Base-by-base conservation (phyloP, 2,329 filamentous ascomycete species). In the Sarocladium brachiariae region DNA sequence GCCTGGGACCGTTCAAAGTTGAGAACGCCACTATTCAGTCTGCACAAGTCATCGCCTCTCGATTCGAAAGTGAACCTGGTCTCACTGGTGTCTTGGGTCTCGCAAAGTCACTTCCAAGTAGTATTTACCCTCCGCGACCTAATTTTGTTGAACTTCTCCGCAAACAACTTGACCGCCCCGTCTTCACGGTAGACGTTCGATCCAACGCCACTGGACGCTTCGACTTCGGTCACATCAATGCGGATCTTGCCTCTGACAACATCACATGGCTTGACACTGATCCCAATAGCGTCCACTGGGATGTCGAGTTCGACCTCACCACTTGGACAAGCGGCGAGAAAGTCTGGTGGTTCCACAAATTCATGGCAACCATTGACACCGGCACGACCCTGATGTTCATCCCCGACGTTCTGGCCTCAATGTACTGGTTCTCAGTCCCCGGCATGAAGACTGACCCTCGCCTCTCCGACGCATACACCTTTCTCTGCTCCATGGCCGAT, bases 301-400 rank as follows among this genome's bases (percentile, higher is more conserved):
- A 78, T 31, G 57, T 70, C 46, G 58, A 62, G 10, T 84, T 85
- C 62, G 67, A 75, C 38, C 62, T 76, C 24, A 80, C 61, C 6
- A 56, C 62, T 2, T 69, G 67, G 62, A 49, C 31, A 2, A 59
- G 60, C 18, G 52, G 84, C 31, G 73, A 84, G 61, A 74, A 60
- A 51, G 70, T 72, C 19, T 73, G 85, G 52, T 67, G 65, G 45
- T 73, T 66, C 54, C 76, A 69, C 39, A 57, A 59, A 16, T 73
- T 75, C 57, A 66, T 68, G 24, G 77, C 81, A 43, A 83, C 86
- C 51, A 73, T 80, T 24, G 85, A 89, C 65, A 88, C 85, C 2
- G 84, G 84, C 21, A 86, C 83, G 3, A 82, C 83, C 1, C 70
- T 88, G 50, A 70, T 88, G 61, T 76, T 87, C 47, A 67, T 84